Percentiles rank a stretch among this genome's conserved stretches.
These are phyloP conservation scores for Phytophthora hybrid DNA, from an alignment of 352 stramenopile genomes.

Conservation along the genomic window DNA sequence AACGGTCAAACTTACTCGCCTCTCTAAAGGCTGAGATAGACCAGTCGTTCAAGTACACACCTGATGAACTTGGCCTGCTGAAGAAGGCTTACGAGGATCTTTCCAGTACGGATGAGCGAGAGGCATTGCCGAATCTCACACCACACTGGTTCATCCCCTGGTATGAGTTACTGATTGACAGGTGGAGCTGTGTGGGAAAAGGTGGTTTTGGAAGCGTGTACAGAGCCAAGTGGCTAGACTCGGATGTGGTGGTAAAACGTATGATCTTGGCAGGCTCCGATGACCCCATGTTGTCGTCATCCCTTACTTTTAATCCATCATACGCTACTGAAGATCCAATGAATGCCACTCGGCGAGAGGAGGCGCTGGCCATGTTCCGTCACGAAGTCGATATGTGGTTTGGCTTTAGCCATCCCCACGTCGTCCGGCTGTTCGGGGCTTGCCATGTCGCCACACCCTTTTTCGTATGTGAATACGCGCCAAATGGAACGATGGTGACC, in stretches of 20 bases:
- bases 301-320: too few relatives aligned
- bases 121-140: neutral
- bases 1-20: neutral
- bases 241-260: neutral
- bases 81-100: neutral
- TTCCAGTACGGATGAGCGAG: neutral
- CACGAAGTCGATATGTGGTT: neutral
- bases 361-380: too few relatives aligned
- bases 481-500: neutral
- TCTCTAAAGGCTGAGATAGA: neutral
- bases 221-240: neutral
- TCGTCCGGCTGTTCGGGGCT: neutral
- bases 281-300: neutral
- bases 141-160: neutral
- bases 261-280: neutral
- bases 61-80: neutral
- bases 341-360: too few relatives aligned
- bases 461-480: neutral
- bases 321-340: too few relatives aligned
- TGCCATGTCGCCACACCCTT: neutral
- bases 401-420: neutral
- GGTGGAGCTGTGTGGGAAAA: neutral
- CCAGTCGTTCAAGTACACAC: neutral
- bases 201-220: neutral
- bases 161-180: neutral